phyloP scores from a whole-genome alignment of 306 rosid species.

The Acacia confusa region DNA sequence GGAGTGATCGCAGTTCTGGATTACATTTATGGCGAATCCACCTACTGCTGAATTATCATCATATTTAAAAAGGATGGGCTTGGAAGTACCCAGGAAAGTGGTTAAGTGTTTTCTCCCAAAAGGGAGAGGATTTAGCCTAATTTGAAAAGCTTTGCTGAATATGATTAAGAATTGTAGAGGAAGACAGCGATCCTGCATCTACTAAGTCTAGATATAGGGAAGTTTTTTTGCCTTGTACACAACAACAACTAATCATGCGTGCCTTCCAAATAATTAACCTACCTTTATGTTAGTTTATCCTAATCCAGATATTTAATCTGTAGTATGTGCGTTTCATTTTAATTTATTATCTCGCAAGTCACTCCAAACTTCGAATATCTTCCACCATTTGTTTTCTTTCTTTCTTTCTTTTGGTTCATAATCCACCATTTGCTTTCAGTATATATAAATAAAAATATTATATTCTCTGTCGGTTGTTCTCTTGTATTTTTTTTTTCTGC shows the following conservation, averaged over 20 bases:
- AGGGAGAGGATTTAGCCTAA: neutral
- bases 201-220: neutral
- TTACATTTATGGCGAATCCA: constrained; percentile 52
- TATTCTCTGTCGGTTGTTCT: neutral
- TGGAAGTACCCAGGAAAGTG: neutral
- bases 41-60: constrained; percentile 13
- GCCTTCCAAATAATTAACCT: neutral
- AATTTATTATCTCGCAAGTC: neutral
- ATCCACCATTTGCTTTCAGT: neutral
- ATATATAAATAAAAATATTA: neutral
- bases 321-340: neutral
- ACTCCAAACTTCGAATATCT: neutral
- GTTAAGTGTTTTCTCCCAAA: neutral
- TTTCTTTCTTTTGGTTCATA: no score
- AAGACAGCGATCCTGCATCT: neutral
- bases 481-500: neutral
- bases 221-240: neutral
- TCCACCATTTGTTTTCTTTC: neutral
- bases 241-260: neutral
- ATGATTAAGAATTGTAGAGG: neutral
- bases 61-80: neutral
- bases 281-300: neutral
- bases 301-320: neutral
- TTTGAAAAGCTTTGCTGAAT: neutral
- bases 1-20: constrained; percentile 49